Conservation (phyloP, 495 filamentous ascomycete species). For the Hyaloscypha hepaticicola region DNA sequence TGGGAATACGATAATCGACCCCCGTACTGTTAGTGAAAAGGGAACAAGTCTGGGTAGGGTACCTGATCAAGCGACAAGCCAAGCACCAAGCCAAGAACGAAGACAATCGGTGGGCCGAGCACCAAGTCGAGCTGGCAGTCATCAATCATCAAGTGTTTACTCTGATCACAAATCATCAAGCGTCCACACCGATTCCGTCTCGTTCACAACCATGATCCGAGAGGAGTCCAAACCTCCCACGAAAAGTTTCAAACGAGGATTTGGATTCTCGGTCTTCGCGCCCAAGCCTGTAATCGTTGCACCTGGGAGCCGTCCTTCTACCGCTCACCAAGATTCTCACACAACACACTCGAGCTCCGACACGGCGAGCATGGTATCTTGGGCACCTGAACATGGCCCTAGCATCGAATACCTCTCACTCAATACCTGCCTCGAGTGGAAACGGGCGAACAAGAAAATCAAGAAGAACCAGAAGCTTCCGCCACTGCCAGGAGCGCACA, state of each 20-base stretch:
- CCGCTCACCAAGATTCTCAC: not conserved
- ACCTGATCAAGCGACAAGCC: not conserved
- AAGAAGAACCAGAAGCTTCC: constrained; percentile 24
- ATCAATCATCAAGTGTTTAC: constrained; percentile 16
- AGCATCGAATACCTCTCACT: constrained; percentile 22
- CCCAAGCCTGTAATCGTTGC: not conserved
- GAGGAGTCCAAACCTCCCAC: constrained; percentile 9
- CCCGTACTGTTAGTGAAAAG: not conserved
- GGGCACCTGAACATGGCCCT: not conserved
- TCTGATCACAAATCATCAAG: not conserved
- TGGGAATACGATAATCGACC: not conserved
- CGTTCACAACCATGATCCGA: not conserved
- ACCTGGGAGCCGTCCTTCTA: not conserved
- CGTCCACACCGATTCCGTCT: not conserved
- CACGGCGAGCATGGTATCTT: not conserved
- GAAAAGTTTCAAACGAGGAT: constrained; percentile 4
- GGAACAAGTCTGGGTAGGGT: not conserved
- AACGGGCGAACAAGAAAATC: constrained; percentile 22
- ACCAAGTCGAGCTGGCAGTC: constrained; percentile 12
- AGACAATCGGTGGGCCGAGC: not conserved
- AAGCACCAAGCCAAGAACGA: not conserved
- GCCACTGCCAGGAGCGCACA: constrained; percentile 15
- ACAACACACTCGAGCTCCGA: not conserved
- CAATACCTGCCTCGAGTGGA: constrained; percentile 29
- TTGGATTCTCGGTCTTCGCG: constrained; percentile 20